Conservation (phyloP, 1,139 yeast genomes). For the Schizosaccharomyces versatilis region DNA sequence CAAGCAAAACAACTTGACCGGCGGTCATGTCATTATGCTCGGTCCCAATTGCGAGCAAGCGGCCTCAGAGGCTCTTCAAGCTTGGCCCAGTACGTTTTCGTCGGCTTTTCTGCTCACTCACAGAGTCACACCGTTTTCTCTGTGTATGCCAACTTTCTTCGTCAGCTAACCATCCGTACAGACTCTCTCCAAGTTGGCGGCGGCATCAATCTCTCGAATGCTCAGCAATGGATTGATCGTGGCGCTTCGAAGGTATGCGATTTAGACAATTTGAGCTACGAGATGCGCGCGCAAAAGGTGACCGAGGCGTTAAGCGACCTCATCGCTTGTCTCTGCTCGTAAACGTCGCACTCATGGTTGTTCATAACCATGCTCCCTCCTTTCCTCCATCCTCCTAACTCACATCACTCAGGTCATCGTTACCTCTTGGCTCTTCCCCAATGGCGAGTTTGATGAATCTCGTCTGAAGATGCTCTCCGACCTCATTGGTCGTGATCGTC, state of each 20-base stretch:
- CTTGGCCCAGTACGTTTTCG: conserved; percentile 36
- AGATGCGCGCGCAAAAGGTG: neutral
- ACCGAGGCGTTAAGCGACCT: too few species aligned
- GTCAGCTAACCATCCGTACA: neutral
- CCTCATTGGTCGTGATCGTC: conserved; percentile 28
- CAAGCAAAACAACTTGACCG: conserved; percentile 30
- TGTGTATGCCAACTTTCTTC: neutral
- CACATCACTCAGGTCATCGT: conserved; percentile 32
- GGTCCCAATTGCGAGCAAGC: conserved; percentile 73
- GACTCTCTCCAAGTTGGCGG: conserved; percentile 68
- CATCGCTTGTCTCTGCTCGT: too few species aligned
- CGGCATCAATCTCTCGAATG: conserved; percentile 58
- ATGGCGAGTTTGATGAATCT: conserved; percentile 33
- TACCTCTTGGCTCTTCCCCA: conserved; percentile 75
- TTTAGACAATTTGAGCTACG: too few species aligned
- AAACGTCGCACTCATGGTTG: too few species aligned
- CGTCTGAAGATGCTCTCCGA: conserved; percentile 29
- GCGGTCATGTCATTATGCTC: conserved; percentile 82
- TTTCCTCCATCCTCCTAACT: neutral
- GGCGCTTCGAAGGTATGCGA: conserved; percentile 37
- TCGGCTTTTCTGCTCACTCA: neutral
- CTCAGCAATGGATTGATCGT: conserved; percentile 41
- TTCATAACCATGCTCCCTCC: too few species aligned
- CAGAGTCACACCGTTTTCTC: neutral
- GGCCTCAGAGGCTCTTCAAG: conserved; percentile 47